A percentile compares a stretch with the other conserved stretches of the same genome.
Evolutionary conservation across 192 early-diverging fungal genomes (phyloP).

Genomic region (Coemansia sp.): DNA sequence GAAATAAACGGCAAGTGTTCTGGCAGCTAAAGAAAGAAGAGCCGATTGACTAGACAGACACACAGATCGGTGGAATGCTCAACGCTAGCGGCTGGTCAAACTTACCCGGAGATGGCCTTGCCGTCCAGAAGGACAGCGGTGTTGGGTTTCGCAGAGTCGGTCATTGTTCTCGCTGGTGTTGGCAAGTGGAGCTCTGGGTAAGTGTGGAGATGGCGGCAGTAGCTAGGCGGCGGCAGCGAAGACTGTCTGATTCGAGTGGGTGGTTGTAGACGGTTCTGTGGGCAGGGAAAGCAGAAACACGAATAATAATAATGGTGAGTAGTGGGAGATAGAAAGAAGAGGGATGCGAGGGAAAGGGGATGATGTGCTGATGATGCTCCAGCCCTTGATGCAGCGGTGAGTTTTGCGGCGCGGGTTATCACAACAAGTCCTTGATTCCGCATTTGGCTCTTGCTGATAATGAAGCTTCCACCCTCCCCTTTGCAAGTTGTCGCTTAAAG

Average conservation of each 20-base stretch:
- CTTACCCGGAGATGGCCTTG: conserved; percentile 40
- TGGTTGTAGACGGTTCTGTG: not conserved
- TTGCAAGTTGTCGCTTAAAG: too few relatives aligned
- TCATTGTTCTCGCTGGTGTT: conserved; percentile 6
- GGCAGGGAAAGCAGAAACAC: not conserved
- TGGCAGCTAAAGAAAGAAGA: too few relatives aligned
- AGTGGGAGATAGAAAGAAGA: not conserved
- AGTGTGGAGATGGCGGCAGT: conserved; percentile 9
- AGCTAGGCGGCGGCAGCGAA: not conserved
- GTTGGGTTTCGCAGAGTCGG: conserved; percentile 11
- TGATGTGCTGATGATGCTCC: not conserved
- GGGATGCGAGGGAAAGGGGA: conserved; percentile 4
- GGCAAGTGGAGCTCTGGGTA: not conserved
- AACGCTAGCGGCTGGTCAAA: not conserved
- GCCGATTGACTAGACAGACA: too few relatives aligned
- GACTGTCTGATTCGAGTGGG: not conserved
- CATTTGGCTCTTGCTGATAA: not conserved
- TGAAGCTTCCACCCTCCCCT: too few relatives aligned
- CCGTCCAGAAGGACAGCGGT: conserved; percentile 29
- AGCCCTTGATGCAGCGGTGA: not conserved
- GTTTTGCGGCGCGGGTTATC: not conserved
- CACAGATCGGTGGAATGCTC: too few relatives aligned
- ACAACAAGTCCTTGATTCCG: not conserved
- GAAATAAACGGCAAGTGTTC: not conserved
- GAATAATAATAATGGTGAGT: not conserved